Conservation (phyloP, 441 rosid species). For the Melastoma candidum region DNA sequence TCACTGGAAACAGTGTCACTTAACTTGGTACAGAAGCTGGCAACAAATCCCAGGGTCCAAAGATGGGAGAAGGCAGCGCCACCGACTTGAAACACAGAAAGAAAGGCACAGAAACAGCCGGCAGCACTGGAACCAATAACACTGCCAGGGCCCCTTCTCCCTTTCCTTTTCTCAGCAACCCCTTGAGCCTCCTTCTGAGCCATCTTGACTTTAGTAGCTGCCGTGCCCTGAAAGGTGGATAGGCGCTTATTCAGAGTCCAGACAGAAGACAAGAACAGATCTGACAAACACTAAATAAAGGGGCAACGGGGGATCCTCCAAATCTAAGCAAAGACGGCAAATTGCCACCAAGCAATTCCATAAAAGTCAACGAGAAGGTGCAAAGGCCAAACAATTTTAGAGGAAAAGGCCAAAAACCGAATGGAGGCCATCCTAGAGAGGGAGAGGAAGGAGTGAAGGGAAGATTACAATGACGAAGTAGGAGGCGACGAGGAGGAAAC, state of each 20-base stretch:
- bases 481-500: conserved; percentile 75
- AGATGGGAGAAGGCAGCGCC: conserved; percentile 49
- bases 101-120: conserved; percentile 77
- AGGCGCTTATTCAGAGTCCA: neutral
- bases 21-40: conserved; percentile 93
- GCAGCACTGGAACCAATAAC: conserved; percentile 97
- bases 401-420: no score
- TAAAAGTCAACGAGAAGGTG: no score
- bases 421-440: no score
- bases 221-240: conserved; percentile 58
- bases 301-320: no score
- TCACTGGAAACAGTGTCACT: conserved; percentile 89
- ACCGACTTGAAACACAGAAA: conserved; percentile 54
- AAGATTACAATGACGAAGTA: conserved; percentile 65
- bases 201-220: conserved; percentile 90
- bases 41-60: conserved; percentile 76
- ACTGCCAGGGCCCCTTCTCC: conserved; percentile 90
- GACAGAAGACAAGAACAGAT: neutral
- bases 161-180: conserved; percentile 86
- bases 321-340: no score
- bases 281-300: neutral
- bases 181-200: conserved; percentile 93
- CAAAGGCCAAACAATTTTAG: no score
- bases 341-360: no score
- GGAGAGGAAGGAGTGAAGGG: no score